Evolutionary conservation across 768 basidiomycete genomes (phyloP).

Genomic region (Pisolithus tinctorius): DNA sequence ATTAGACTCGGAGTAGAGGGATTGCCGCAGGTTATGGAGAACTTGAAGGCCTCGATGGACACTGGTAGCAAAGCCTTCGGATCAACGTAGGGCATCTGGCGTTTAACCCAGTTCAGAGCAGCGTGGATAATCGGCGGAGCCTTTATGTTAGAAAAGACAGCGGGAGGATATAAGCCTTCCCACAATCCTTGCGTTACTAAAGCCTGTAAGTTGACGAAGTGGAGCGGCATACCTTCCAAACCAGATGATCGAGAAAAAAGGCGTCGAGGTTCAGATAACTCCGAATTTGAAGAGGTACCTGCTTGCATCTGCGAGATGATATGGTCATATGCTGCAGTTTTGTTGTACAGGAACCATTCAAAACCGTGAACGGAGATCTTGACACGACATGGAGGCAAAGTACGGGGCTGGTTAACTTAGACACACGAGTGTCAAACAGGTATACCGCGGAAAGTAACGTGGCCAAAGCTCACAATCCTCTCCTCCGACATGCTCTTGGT

Average conservation of each 20-base stretch:
- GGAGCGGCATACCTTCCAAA: slow-evolving; percentile 29
- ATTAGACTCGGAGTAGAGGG: slow-evolving; percentile 76
- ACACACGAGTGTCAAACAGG: slow-evolving; percentile 6
- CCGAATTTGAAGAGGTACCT: slow-evolving; percentile 11
- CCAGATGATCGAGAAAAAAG: slow-evolving; percentile 34
- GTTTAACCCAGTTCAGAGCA: slow-evolving; percentile 44
- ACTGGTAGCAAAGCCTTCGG: slow-evolving; percentile 83
- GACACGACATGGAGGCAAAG: slow-evolving; percentile 66
- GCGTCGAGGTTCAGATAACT: slow-evolving; percentile 29
- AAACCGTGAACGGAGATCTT: slow-evolving; percentile 76
- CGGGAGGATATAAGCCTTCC: slow-evolving; percentile 19
- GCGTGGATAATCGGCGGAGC: slow-evolving; percentile 31
- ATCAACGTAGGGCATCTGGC: slow-evolving; percentile 65
- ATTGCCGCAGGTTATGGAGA: slow-evolving; percentile 82
- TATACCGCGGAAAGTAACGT: not conserved
- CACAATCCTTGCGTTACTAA: not conserved
- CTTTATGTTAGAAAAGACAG: slow-evolving; percentile 22
- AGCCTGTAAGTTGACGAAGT: not conserved
- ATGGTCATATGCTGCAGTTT: slow-evolving; percentile 81
- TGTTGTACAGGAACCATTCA: slow-evolving; percentile 92
- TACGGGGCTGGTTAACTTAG: slow-evolving; percentile 29
- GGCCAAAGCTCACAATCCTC: slow-evolving; percentile 44
- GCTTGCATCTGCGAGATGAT: slow-evolving; percentile 72
- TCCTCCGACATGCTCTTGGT: slow-evolving; percentile 35
- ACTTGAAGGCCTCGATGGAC: slow-evolving; percentile 70